Evolutionary conservation across 2,329 filamentous ascomycete species (phyloP).

Genomic region (Fusarium phyllophilum): DNA sequence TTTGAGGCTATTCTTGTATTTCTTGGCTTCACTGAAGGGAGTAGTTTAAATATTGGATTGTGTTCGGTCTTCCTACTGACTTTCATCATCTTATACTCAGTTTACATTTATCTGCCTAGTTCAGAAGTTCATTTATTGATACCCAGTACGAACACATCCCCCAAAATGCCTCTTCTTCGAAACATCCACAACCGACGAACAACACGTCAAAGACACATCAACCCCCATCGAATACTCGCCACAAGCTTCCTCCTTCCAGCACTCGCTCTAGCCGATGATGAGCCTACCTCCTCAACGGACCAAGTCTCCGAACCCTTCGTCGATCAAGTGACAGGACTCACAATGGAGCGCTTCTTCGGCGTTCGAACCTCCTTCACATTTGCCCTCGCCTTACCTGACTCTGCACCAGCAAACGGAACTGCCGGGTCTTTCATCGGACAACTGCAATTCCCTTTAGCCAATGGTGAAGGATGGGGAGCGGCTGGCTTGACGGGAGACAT

Average conservation of each 20-base stretch:
- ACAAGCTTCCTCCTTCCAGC: background rate
- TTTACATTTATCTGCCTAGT: background rate
- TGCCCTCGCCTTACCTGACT: background rate
- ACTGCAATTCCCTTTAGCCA: background rate
- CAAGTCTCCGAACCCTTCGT: background rate
- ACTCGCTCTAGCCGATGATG: background rate
- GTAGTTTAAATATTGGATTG: rapidly evolving
- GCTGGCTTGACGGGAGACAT: constrained; percentile 11
- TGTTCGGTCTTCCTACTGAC: rapidly evolving
- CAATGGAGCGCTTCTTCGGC: constrained; percentile 13
- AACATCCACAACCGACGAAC: background rate
- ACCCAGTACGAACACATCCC: background rate
- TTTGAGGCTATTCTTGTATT: background rate
- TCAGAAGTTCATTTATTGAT: background rate
- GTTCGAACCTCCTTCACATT: background rate
- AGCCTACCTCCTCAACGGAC: background rate
- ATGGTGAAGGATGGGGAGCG: constrained; percentile 2
- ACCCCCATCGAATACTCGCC: background rate
- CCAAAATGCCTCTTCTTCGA: background rate
- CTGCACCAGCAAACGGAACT: background rate
- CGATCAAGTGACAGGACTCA: constrained; percentile 15
- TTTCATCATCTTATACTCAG: background rate
- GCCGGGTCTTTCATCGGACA: background rate
- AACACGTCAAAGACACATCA: background rate
- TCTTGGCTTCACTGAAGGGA: background rate